Evolutionary conservation across 139 green algal species (phyloP).

Genomic region (Chlorella sp.): DNA sequence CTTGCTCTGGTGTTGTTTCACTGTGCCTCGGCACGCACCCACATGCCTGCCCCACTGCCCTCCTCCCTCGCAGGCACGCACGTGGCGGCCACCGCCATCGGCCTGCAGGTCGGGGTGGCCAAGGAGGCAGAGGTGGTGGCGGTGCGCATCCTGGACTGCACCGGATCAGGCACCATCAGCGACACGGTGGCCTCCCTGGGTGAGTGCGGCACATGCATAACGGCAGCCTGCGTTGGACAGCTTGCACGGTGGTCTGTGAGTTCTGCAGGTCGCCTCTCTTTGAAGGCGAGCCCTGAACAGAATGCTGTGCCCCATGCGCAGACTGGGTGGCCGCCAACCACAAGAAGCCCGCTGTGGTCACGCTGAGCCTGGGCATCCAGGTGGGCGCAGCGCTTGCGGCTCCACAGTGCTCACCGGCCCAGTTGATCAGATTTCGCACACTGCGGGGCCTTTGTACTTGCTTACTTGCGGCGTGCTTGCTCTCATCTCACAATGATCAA

Average conservation of each 20-base stretch:
- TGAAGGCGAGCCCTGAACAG: too few relatives aligned
- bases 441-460: too few relatives aligned
- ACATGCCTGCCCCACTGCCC: too few relatives aligned
- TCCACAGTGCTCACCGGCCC: too few relatives aligned
- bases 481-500: background rate
- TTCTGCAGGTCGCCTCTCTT: too few relatives aligned
- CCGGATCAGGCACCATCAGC: conserved; percentile 66
- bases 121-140: conserved; percentile 71
- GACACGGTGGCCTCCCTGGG: conserved; percentile 70
- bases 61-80: conserved; percentile 54
- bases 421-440: too few relatives aligned
- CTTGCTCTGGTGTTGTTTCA: too few relatives aligned
- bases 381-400: background rate
- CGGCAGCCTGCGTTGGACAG: too few relatives aligned
- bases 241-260: too few relatives aligned
- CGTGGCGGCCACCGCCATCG: conserved; percentile 70
- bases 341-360: conserved; percentile 66
- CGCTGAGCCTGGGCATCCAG: conserved; percentile 74
- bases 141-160: conserved; percentile 81
- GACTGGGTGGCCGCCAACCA: conserved; percentile 36
- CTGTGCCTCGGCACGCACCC: background rate
- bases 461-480: background rate
- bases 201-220: background rate
- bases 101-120: conserved; percentile 75
- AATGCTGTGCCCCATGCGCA: background rate